A percentile compares a stretch with the other conserved stretches of the same genome.
These are phyloP conservation scores for Cystobasidium pallidum DNA, from an alignment of 1,284 basidiomycete genomes.

Conservation along the genomic window DNA sequence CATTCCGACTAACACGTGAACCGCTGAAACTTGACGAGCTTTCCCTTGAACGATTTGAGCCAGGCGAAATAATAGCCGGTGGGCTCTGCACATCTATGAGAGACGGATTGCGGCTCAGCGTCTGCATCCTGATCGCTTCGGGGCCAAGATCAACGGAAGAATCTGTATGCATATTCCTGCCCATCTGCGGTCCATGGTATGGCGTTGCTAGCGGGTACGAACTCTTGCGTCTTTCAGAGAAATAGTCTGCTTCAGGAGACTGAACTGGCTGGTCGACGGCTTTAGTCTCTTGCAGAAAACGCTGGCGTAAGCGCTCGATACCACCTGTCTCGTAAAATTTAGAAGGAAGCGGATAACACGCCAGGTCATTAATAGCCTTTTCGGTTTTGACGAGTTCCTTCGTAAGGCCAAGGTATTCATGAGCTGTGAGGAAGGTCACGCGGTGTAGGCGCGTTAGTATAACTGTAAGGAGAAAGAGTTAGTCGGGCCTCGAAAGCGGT, in stretches of 20 bases:
- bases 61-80: not conserved
- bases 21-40: not conserved
- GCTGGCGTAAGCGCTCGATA: slow-evolving; percentile 81
- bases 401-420: slow-evolving; percentile 93
- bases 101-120: slow-evolving; percentile 5
- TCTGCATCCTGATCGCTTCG: slow-evolving; percentile 27
- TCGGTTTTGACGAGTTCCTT: slow-evolving; percentile 94
- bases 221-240: slow-evolving; percentile 28
- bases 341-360: slow-evolving; percentile 87
- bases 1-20: slow-evolving; percentile 49
- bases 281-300: slow-evolving; percentile 62
- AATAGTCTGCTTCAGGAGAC: slow-evolving; percentile 42
- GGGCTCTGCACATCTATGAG: not conserved
- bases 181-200: slow-evolving; percentile 53
- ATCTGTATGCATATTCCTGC: slow-evolving; percentile 47
- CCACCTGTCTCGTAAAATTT: slow-evolving; percentile 95
- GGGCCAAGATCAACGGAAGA: slow-evolving; percentile 27
- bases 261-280: slow-evolving; percentile 46
- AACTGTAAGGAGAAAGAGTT: slow-evolving; percentile 63
- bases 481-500: not conserved
- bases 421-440: slow-evolving; percentile 91
- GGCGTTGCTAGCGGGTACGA: slow-evolving; percentile 48
- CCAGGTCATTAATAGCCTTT: slow-evolving; percentile 93
- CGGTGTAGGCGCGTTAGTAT: slow-evolving; percentile 94
- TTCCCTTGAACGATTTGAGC: slow-evolving; percentile 24